These are phyloP conservation scores for Pleurotus tuber-regium DNA, from an alignment of 768 basidiomycete species.

Conservation along the genomic window DNA sequence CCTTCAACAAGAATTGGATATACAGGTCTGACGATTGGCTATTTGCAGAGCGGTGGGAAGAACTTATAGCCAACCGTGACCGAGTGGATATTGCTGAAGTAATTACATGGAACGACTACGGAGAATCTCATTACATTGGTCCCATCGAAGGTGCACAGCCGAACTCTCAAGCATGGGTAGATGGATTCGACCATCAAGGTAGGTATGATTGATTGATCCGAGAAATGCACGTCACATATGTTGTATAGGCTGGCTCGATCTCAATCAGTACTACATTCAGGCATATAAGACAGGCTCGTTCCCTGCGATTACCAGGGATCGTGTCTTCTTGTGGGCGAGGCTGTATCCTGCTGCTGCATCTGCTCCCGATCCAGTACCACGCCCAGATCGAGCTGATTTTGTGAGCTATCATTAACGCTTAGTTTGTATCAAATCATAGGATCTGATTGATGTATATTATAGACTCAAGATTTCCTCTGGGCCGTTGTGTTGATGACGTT, in stretches of 20 bases:
- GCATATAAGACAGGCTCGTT: slow-evolving; percentile 71
- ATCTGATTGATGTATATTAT: slow-evolving; percentile 4
- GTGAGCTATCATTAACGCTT: neutral
- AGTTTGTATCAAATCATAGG: neutral
- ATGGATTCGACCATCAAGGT: slow-evolving; percentile 60
- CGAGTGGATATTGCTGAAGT: slow-evolving; percentile 60
- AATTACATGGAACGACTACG: slow-evolving; percentile 72
- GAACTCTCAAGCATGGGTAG: slow-evolving; percentile 68
- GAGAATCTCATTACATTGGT: slow-evolving; percentile 78
- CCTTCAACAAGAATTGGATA: slow-evolving; percentile 75
- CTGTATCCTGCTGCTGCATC: slow-evolving; percentile 56
- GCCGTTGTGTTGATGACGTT: slow-evolving; percentile 61
- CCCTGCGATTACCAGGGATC: slow-evolving; percentile 57
- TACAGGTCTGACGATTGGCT: slow-evolving; percentile 69
- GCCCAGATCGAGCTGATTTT: slow-evolving; percentile 31
- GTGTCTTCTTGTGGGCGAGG: slow-evolving; percentile 69
- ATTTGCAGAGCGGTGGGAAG: slow-evolving; percentile 67
- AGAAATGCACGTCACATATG: slow-evolving; percentile 5
- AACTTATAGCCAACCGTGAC: slow-evolving; percentile 53
- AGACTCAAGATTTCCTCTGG: slow-evolving; percentile 69
- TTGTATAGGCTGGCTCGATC: slow-evolving; percentile 54
- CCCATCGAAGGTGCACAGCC: slow-evolving; percentile 75
- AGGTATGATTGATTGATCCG: slow-evolving; percentile 13
- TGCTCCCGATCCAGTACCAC: slow-evolving; percentile 53
- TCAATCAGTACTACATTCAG: slow-evolving; percentile 64